Conservation (phyloP, 768 basidiomycete species). For the Suillus lakei region DNA sequence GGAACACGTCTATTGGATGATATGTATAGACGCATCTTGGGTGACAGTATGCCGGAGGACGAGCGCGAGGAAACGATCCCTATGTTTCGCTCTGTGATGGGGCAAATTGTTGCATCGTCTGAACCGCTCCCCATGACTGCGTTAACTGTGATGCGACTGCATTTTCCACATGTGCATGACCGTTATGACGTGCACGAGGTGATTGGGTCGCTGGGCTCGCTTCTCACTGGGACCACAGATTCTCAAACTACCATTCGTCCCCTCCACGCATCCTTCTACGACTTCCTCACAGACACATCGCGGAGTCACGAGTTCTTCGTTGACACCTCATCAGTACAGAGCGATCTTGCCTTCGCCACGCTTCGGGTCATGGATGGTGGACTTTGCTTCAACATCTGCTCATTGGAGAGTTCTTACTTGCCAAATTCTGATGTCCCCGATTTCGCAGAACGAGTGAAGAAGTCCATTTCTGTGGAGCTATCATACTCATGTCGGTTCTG, state of each 20-base stretch:
- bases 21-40: slow-evolving; percentile 4
- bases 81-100: slow-evolving; percentile 7
- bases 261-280: slow-evolving; percentile 32
- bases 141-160: not conserved
- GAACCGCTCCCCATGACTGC: slow-evolving; percentile 6
- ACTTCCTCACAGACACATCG: slow-evolving; percentile 23
- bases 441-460: slow-evolving; percentile 14
- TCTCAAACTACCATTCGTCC: slow-evolving; percentile 12
- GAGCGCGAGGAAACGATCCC: not conserved
- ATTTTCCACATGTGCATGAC: not conserved
- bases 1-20: slow-evolving; percentile 2
- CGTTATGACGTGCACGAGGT: not conserved
- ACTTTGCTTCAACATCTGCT: slow-evolving; percentile 16
- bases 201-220: slow-evolving; percentile 2
- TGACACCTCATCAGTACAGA: not conserved
- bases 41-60: not conserved
- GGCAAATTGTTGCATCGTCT: not conserved
- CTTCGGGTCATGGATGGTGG: slow-evolving; percentile 30
- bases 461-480: slow-evolving; percentile 27
- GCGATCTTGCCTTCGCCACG: slow-evolving; percentile 19
- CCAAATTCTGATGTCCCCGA: slow-evolving; percentile 25
- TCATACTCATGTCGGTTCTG: slow-evolving; percentile 38
- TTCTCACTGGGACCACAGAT: slow-evolving; percentile 5
- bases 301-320: slow-evolving; percentile 19
- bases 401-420: slow-evolving; percentile 30